Base-by-base conservation (phyloP, 352 stramenopile species). In the Thraustotheca clavata region DNA sequence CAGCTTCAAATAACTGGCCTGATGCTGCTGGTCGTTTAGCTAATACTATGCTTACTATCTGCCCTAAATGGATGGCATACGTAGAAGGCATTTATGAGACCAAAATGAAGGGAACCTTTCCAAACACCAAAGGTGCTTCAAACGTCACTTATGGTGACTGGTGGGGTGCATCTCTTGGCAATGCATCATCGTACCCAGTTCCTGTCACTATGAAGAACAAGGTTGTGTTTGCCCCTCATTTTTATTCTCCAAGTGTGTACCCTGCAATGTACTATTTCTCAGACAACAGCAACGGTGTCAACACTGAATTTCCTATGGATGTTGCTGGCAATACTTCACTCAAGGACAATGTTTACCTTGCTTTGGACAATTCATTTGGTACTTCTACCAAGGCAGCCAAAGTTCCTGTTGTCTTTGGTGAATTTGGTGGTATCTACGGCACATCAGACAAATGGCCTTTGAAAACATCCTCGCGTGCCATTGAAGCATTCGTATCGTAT, bases 381-480 rank as follows among this genome's bases (percentile, higher is more conserved):
- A 75, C 80, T 6, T 69, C 71, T 0, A 71, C 89, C 22, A 75
- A 70, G n/a, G 71, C 71, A 14, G 69, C 35, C 11, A 76, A 75
- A 18, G 70, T 84, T 29, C 79, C 80, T 3, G 80, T 83, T 26
- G 87, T 90, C 57, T 90, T 86, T 59, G 83, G 83, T 20, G 80
- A 90, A 54, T 92, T 90, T 65, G 80, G 83, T 52, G 83, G 83
- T n/a, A 89, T 92, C 40, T 90, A 88, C 66, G 83, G 83, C 27
- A 49, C 52, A 2, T 70, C 69, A 0, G 80, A 92, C 71, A 34
- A 76, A 34, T 70, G 88, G 2, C 48, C 54, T 16, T 72, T 70
- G 7, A 79, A 88, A 46, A 89, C 80, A 18, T 89, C 79, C 20
- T 88, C 83, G 40, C 80, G 83, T 24, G 71, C 76, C 32, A 87